phyloP scores from a whole-genome alignment of 495 filamentous ascomycete species.

The Aspergillus baeticus region DNA sequence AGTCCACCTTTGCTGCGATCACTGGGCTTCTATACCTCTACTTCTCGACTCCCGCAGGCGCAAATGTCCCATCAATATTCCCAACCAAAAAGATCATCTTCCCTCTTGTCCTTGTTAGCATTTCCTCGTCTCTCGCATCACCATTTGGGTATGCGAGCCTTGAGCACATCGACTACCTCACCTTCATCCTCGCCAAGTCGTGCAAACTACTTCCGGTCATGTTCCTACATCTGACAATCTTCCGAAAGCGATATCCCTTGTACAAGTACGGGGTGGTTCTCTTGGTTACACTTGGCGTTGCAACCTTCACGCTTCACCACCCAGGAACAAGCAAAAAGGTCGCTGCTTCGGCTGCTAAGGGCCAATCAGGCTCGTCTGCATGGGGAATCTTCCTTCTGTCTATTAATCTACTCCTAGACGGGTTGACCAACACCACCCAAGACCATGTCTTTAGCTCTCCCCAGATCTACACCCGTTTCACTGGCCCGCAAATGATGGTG shows the following conservation, averaged over 20 bases:
- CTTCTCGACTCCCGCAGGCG: slow-evolving; percentile 57
- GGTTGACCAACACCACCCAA: slow-evolving; percentile 93
- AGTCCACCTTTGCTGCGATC: slow-evolving; percentile 83
- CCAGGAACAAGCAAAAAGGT: slow-evolving; percentile 71
- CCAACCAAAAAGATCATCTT: slow-evolving; percentile 68
- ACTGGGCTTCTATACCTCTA: slow-evolving; percentile 80
- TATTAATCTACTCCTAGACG: slow-evolving; percentile 95
- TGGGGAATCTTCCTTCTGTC: slow-evolving; percentile 83
- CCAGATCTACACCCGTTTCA: slow-evolving; percentile 63
- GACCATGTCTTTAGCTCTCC: slow-evolving; percentile 82
- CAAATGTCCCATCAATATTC: slow-evolving; percentile 64
- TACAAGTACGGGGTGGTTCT: slow-evolving; percentile 96
- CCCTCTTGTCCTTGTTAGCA: slow-evolving; percentile 81
- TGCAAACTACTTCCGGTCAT: slow-evolving; percentile 98
- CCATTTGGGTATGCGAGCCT: slow-evolving; percentile 95
- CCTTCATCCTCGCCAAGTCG: slow-evolving; percentile 94
- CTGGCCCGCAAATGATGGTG: slow-evolving; percentile 98
- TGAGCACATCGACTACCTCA: slow-evolving; percentile 96
- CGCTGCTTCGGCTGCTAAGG: slow-evolving; percentile 39
- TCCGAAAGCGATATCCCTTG: slow-evolving; percentile 84
- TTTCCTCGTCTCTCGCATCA: slow-evolving; percentile 82
- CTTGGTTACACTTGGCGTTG: slow-evolving; percentile 86
- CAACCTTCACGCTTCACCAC: slow-evolving; percentile 89
- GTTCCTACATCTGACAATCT: slow-evolving; percentile 91
- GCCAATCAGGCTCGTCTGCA: slow-evolving; percentile 51